Percentiles rank a stretch among this genome's conserved stretches.
These are phyloP conservation scores for Rosa rugosa DNA, from an alignment of 306 rosid genomes.

Conservation along the genomic window DNA sequence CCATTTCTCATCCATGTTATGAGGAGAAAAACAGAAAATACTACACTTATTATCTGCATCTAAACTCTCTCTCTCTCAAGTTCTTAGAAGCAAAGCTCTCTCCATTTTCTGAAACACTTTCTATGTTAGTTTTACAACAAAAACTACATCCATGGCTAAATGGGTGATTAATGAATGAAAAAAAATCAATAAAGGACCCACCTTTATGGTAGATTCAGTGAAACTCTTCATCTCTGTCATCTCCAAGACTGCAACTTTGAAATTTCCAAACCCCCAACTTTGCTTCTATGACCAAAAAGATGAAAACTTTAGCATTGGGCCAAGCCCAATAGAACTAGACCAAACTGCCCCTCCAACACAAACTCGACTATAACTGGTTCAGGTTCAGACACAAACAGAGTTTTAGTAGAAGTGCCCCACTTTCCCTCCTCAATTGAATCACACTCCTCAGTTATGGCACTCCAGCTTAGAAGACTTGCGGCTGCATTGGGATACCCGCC, in stretches of 20 bases:
- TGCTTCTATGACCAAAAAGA: neutral
- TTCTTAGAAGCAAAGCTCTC: too few species aligned
- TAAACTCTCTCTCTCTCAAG: too few species aligned
- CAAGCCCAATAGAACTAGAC: neutral
- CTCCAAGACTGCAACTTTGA: neutral
- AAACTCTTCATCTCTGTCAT: neutral
- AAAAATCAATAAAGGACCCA: neutral
- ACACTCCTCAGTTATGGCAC: conserved; percentile 16
- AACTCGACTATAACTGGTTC: neutral
- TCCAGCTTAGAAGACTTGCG: conserved; percentile 34
- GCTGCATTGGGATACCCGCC: conserved; percentile 23
- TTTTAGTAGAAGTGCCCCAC: neutral
- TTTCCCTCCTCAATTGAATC: neutral
- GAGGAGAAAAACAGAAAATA: too few species aligned
- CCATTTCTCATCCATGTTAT: too few species aligned
- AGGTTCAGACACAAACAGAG: conserved; percentile 3
- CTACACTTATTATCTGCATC: too few species aligned
- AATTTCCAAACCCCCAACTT: neutral
- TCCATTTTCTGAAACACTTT: too few species aligned
- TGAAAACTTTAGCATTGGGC: neutral
- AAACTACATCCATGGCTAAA: neutral
- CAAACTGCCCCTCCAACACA: neutral
- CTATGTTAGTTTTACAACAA: too few species aligned
- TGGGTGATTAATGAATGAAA: neutral
- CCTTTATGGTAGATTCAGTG: neutral